These are phyloP conservation scores for Pyrus betulifolia DNA, from an alignment of 306 rosid genomes.

Conservation along the genomic window DNA sequence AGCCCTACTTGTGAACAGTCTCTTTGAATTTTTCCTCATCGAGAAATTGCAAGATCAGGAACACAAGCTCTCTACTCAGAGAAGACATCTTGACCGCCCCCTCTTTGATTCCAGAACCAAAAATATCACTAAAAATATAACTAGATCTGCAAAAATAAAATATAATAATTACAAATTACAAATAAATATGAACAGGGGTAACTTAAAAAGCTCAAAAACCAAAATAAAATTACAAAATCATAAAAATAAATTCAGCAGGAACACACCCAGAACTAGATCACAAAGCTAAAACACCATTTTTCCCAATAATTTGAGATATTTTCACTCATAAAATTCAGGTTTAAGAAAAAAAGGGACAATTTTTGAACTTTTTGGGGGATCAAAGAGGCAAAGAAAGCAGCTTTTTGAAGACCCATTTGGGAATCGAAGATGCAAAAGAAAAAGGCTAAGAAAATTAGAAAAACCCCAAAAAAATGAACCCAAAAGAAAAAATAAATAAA, in stretches of 20 bases:
- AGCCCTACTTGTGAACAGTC: conserved; percentile 92
- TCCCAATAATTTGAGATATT: conserved; percentile 7
- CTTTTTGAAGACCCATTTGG: conserved; percentile 47
- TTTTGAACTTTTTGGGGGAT: conserved; percentile 28
- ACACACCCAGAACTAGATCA: conserved; percentile 36
- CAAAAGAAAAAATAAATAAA: conserved; percentile 24
- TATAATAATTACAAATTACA: neutral
- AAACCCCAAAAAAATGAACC: conserved; percentile 15
- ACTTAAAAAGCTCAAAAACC: conserved; percentile 16
- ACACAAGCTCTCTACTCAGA: conserved; percentile 96
- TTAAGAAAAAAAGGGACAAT: conserved; percentile 13
- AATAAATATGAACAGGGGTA: conserved; percentile 13
- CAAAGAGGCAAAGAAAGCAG: conserved; percentile 46
- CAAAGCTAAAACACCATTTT: conserved; percentile 25
- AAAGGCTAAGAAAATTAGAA: conserved; percentile 4
- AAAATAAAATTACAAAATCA: conserved; percentile 4
- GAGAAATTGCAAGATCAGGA: conserved; percentile 96
- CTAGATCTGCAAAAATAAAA: conserved; percentile 67
- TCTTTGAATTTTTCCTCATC: conserved; percentile 99
- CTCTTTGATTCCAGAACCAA: conserved; percentile 35
- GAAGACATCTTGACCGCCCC: conserved; percentile 69
- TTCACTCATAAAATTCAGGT: conserved; percentile 18
- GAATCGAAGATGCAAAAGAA: conserved; percentile 66
- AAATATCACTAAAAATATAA: conserved; percentile 32
- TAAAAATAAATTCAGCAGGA: neutral